phyloP scores from a whole-genome alignment of 2,329 filamentous ascomycete species.

The Aspergillus ustus region DNA sequence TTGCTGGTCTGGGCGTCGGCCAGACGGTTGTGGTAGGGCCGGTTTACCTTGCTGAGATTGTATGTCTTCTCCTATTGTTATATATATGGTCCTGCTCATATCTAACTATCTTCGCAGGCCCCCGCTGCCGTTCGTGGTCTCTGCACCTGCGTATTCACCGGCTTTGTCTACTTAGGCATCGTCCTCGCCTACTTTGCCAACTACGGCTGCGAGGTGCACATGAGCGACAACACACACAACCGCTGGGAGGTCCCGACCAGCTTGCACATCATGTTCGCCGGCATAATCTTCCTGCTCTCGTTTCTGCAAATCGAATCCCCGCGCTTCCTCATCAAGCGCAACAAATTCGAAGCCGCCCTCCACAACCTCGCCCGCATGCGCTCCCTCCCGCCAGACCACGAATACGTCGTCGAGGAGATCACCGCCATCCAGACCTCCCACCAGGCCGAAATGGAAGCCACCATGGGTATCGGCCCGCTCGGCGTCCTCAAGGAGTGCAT shows the following conservation, averaged over 20 bases:
- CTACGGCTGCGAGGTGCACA: constrained; percentile 63
- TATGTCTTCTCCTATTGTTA: constrained; percentile 20
- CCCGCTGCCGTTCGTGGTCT: constrained; percentile 72
- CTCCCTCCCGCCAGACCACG: constrained; percentile 61
- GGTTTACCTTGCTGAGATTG: constrained; percentile 74
- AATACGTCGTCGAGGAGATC: constrained; percentile 67
- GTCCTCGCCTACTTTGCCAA: constrained; percentile 80
- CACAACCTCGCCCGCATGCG: constrained; percentile 59
- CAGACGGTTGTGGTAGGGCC: constrained; percentile 57
- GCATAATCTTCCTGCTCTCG: constrained; percentile 70
- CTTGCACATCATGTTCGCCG: constrained; percentile 77
- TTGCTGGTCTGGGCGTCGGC: constrained; percentile 50
- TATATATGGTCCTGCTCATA: not conserved
- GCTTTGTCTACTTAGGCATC: constrained; percentile 76
- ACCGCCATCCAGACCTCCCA: constrained; percentile 67
- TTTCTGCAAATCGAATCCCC: constrained; percentile 73
- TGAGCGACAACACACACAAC: constrained; percentile 47
- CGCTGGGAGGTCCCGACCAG: constrained; percentile 69
- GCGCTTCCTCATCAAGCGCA: constrained; percentile 70
- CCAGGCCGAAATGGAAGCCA: constrained; percentile 73
- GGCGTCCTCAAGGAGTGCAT: constrained; percentile 73
- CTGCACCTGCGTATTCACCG: constrained; percentile 72
- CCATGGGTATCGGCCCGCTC: constrained; percentile 65
- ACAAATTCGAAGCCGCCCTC: constrained; percentile 56
- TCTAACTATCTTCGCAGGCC: constrained; percentile 38